Evolutionary conservation across 2,329 filamentous ascomycete genomes (phyloP).

Genomic region (Paecilomyces sp.): DNA sequence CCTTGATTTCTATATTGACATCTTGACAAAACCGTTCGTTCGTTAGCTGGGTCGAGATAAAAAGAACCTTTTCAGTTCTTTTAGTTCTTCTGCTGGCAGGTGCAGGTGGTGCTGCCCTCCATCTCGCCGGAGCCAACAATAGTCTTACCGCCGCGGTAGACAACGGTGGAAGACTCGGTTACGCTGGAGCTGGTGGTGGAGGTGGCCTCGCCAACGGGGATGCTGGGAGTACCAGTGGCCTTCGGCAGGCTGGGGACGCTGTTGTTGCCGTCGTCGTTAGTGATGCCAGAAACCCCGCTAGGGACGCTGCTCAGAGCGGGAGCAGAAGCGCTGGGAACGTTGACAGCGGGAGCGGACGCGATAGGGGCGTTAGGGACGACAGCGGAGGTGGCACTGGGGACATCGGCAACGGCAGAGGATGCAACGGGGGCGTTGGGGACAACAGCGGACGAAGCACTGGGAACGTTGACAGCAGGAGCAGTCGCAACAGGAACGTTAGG

Average conservation of each 20-base stretch:
- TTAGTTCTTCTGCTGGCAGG: not conserved
- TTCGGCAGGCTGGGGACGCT: not conserved
- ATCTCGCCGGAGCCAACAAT: not conserved
- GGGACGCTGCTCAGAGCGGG: not conserved
- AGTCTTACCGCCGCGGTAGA: not conserved
- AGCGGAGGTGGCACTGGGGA: conserved; percentile 5
- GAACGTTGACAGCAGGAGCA: too few species aligned
- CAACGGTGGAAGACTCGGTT: not conserved
- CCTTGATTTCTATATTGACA: not conserved
- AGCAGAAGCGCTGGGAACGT: not conserved
- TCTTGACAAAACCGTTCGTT: not conserved
- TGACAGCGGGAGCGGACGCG: not conserved
- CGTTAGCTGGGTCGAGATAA: not conserved
- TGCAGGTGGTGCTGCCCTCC: not conserved
- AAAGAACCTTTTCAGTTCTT: not conserved
- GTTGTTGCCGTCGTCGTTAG: not conserved
- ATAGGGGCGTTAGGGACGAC: conserved; percentile 3
- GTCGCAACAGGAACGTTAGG: too few species aligned
- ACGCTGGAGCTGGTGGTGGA: conserved; percentile 12
- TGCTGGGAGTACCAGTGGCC: not conserved
- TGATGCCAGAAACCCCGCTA: not conserved
- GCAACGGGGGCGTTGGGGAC: not conserved
- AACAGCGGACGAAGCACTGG: too few species aligned
- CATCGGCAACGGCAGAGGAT: conserved; percentile 5
- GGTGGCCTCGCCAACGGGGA: conserved; percentile 11